Evolutionary conservation across 495 filamentous ascomycete genomes (phyloP), one percentile per base, ranked within the genome.

Genomic region (Oleoguttula mirabilis): DNA sequence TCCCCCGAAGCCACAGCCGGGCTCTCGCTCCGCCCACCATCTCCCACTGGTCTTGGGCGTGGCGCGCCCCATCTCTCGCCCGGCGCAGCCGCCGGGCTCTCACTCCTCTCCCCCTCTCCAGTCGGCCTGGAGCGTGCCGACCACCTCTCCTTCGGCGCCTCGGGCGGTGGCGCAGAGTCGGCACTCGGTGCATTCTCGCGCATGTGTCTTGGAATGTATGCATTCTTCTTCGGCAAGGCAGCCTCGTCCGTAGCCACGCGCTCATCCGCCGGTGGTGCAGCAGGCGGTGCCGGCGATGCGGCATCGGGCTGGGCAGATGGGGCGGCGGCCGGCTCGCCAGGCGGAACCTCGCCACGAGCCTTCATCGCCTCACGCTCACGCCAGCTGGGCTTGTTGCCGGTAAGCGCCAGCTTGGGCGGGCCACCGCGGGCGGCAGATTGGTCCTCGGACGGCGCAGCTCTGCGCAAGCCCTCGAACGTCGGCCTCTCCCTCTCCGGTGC

Each of bases 341-440:
- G 49, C 22, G 19, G 51, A 36, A 27, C 45, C 33, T 33, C 66
- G 23, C 57, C 55, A 32, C 67, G 59, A 41, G 63, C 60, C 61
- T 73, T 85, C 48, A 75, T 75, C 33, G 80, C 82, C 61, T 83
- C 67, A 32, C 84, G 74, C n/a, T 94, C 87, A 63, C 87, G 80
- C 87, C 87, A 94, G 54, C 69, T 75, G 24, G 75, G 64, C 60
- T 76, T 77, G 55, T 59, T 66, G 8, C 32, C 77, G 39, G 71
- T 67, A 42, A 93, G 68, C 43, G 69, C 67, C 57, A 92, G 70
- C 47, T 75, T 76, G 16, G 85, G 83, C 37, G 80, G 75, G 16
- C 69, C 73, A 24, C 47, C 60, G 21, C 51, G 39, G 22, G 47
- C 50, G 21, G 36, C 21, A 28, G 62, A 47, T 16, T 46, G 51